Evolutionary conservation across 2,329 filamentous ascomycete genomes (phyloP).

Genomic region (Colletotrichum shisoi): DNA sequence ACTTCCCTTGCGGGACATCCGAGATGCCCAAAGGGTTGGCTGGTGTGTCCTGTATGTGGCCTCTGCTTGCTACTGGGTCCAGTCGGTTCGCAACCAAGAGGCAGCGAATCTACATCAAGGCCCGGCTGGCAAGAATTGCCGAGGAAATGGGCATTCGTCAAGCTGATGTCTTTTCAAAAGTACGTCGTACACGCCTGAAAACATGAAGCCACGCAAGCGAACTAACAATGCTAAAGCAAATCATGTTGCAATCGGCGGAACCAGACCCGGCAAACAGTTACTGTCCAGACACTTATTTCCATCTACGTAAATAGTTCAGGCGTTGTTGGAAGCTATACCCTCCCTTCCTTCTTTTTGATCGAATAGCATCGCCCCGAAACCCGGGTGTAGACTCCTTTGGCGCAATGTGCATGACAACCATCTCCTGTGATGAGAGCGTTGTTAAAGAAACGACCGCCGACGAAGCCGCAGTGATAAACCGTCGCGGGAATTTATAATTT

Average conservation of each 20-base stretch:
- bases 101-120: constrained; percentile 40
- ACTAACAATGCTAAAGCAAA: constrained; percentile 28
- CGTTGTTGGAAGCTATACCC: constrained; percentile 30
- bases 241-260: constrained; percentile 17
- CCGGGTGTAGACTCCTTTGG: too few relatives aligned
- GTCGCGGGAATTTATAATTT: constrained; percentile 25
- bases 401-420: not conserved
- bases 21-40: constrained; percentile 42
- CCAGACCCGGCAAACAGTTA: constrained; percentile 34
- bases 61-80: constrained; percentile 41
- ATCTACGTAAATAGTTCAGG: constrained; percentile 32
- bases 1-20: constrained; percentile 42
- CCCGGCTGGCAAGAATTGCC: constrained; percentile 39
- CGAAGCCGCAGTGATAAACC: not conserved
- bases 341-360: constrained; percentile 4
- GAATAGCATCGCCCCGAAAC: not conserved
- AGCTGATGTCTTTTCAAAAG: constrained; percentile 42
- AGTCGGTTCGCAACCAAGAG: constrained; percentile 40
- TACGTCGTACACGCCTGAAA: not conserved
- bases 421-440: not conserved
- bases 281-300: constrained; percentile 30
- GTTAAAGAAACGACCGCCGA: constrained; percentile 8
- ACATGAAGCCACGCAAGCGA: not conserved
- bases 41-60: constrained; percentile 41
- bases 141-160: constrained; percentile 43